A percentile compares a stretch with the other conserved stretches of the same genome.
These are phyloP conservation scores for Blastomyces gilchristii DNA, from an alignment of 2,329 filamentous ascomycete species.

Conservation along the genomic window DNA sequence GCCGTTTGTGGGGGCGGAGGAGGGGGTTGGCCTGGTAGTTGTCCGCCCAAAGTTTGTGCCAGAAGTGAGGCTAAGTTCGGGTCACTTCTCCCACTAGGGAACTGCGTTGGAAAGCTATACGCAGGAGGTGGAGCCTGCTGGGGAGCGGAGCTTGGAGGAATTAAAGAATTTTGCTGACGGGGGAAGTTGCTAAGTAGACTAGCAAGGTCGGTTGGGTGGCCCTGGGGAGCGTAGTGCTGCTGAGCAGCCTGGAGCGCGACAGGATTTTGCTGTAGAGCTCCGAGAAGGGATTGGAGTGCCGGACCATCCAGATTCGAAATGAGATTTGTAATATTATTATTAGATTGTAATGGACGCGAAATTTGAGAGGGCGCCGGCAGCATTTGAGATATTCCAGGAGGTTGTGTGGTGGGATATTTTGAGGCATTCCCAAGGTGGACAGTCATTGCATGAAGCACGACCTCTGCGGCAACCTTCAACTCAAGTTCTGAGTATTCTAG, in stretches of 20 bases:
- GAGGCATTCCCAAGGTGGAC: slow-evolving; percentile 28
- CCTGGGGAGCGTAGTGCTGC: slow-evolving; percentile 15
- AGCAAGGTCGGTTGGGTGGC: slow-evolving; percentile 19
- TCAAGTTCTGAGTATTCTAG: slow-evolving; percentile 74
- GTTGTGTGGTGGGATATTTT: slow-evolving; percentile 29
- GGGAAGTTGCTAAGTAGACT: slow-evolving; percentile 15
- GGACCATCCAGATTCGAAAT: slow-evolving; percentile 59
- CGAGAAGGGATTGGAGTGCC: slow-evolving; percentile 60
- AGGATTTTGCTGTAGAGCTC: slow-evolving; percentile 44
- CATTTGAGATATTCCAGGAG: slow-evolving; percentile 28
- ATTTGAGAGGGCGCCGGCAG: slow-evolving; percentile 18
- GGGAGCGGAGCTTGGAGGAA: not conserved
- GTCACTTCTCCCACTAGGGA: slow-evolving; percentile 24
- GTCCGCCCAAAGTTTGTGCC: slow-evolving; percentile 29
- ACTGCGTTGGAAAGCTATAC: slow-evolving; percentile 18
- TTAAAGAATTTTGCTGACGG: slow-evolving; percentile 9
- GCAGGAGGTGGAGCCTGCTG: slow-evolving; percentile 1
- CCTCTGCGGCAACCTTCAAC: slow-evolving; percentile 64
- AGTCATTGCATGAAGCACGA: slow-evolving; percentile 54
- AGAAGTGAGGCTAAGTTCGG: slow-evolving; percentile 31
- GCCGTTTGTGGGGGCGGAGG: not conserved
- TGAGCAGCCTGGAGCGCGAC: slow-evolving; percentile 29
- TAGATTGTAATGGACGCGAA: slow-evolving; percentile 16
- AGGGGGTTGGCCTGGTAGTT: slow-evolving; percentile 10
- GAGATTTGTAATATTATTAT: slow-evolving; percentile 51